Evolutionary conservation across 768 basidiomycete species (phyloP).

Genomic region (Lactifluus echinatus): DNA sequence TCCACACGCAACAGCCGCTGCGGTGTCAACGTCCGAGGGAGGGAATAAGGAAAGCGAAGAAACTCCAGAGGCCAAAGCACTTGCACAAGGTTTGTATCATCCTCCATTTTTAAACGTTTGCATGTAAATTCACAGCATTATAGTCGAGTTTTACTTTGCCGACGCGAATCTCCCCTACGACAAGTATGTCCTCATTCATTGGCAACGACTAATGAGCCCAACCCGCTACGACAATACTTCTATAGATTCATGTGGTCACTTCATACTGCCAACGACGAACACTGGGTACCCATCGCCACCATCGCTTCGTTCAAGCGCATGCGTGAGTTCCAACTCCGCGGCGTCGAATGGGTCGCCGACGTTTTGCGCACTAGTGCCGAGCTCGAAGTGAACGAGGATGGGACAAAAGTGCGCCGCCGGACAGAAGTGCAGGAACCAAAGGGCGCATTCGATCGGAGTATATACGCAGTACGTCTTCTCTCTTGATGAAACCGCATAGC

Average conservation of each 20-base stretch:
- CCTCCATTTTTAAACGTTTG: not conserved
- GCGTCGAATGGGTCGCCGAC: slow-evolving; percentile 58
- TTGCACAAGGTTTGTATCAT: slow-evolving; percentile 43
- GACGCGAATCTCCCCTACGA: slow-evolving; percentile 94
- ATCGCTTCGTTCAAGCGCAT: slow-evolving; percentile 94
- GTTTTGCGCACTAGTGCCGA: slow-evolving; percentile 47
- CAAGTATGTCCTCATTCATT: slow-evolving; percentile 40
- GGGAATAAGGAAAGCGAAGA: slow-evolving; percentile 17
- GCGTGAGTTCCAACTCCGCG: slow-evolving; percentile 56
- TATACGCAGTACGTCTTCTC: slow-evolving; percentile 69
- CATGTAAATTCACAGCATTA: not conserved
- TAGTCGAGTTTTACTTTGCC: slow-evolving; percentile 95
- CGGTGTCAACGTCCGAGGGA: not conserved
- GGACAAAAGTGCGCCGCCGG: slow-evolving; percentile 62
- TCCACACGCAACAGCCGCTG: not conserved
- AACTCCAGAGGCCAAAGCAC: slow-evolving; percentile 40
- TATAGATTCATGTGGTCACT: slow-evolving; percentile 91
- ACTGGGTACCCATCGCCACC: slow-evolving; percentile 85
- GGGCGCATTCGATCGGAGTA: slow-evolving; percentile 71
- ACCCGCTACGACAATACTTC: not conserved
- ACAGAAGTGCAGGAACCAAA: slow-evolving; percentile 73
- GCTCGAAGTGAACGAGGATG: slow-evolving; percentile 69
- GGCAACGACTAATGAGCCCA: not conserved
- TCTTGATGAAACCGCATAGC: not conserved
- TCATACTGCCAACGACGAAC: slow-evolving; percentile 68